phyloP scores from a whole-genome alignment of 2,329 filamentous ascomycete species.

The Colletotrichum camelliae region DNA sequence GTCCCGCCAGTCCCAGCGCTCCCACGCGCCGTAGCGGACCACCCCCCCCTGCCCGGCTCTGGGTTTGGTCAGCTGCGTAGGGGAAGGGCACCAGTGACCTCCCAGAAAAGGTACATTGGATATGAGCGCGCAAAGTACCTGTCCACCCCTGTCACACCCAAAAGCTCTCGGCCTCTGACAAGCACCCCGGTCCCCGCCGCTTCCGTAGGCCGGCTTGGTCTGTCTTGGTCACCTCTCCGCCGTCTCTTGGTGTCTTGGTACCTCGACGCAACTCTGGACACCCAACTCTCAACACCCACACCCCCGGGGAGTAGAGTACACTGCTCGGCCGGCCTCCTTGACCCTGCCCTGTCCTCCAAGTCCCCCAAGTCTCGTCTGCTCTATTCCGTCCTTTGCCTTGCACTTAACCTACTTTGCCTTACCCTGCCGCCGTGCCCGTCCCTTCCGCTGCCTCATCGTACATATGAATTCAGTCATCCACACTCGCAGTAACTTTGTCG shows the following conservation, averaged over 20 bases:
- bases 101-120: not conserved
- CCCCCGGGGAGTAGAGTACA: not conserved
- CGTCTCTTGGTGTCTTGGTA: conserved; percentile 6
- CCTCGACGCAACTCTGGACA: not conserved
- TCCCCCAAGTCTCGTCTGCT: not conserved
- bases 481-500: conserved; percentile 5
- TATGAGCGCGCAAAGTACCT: not conserved
- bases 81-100: not conserved
- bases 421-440: not conserved
- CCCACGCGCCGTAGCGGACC: conserved; percentile 1
- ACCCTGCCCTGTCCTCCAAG: conserved; percentile 1
- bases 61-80: conserved; percentile 17
- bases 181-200: conserved; percentile 23
- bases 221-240: conserved; percentile 13
- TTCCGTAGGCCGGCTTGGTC: conserved; percentile 21
- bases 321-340: conserved; percentile 8
- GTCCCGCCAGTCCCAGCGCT: not conserved
- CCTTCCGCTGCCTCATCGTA: conserved; percentile 16
- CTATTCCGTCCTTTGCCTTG: conserved; percentile 14
- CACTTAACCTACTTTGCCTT: conserved; percentile 20
- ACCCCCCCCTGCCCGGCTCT: conserved; percentile 1
- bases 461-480: conserved; percentile 23
- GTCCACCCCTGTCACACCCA: not conserved
- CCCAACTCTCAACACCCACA: not conserved
- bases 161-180: conserved; percentile 19